These are phyloP conservation scores for Flaveria bidentis DNA, from an alignment of 129 eudicot species.

Conservation along the genomic window DNA sequence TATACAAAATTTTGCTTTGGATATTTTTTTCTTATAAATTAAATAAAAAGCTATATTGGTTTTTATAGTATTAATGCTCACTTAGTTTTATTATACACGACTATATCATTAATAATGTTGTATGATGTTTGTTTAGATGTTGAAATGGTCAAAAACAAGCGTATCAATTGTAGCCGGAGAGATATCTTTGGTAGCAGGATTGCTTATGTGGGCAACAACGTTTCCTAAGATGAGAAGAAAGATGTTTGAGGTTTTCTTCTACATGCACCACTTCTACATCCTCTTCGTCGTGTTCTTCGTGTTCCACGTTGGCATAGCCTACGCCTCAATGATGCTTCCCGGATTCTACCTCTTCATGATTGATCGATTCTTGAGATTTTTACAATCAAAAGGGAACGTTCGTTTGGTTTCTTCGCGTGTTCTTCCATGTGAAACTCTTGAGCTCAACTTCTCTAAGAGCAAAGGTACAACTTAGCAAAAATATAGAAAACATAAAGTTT, in stretches of 20 bases:
- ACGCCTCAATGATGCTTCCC: conserved; percentile 60
- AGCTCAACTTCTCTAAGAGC: conserved; percentile 72
- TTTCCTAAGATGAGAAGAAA: conserved; percentile 58
- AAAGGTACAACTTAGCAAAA: conserved; percentile 33
- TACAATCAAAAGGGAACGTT: conserved; percentile 55
- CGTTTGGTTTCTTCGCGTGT: conserved; percentile 64
- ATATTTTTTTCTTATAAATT: too few species aligned
- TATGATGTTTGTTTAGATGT: conserved; percentile 45
- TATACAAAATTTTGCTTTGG: too few species aligned
- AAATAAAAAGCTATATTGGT: background rate
- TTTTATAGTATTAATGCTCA: background rate
- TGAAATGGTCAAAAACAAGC: conserved; percentile 57
- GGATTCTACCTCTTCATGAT: conserved; percentile 79
- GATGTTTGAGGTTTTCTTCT: conserved; percentile 76
- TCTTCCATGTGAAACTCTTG: conserved; percentile 62
- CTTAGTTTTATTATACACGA: background rate
- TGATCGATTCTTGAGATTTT: conserved; percentile 64
- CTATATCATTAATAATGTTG: too few species aligned
- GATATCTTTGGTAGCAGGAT: conserved; percentile 54
- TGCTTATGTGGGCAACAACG: conserved; percentile 64
- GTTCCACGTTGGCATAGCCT: conserved; percentile 68
- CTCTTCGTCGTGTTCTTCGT: conserved; percentile 61
- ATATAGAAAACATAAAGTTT: background rate
- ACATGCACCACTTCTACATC: conserved; percentile 67
- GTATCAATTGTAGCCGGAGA: conserved; percentile 70